Evolutionary conservation across 1,139 yeast genomes (phyloP).

Genomic region (Magnusiomyces clavatus): DNA sequence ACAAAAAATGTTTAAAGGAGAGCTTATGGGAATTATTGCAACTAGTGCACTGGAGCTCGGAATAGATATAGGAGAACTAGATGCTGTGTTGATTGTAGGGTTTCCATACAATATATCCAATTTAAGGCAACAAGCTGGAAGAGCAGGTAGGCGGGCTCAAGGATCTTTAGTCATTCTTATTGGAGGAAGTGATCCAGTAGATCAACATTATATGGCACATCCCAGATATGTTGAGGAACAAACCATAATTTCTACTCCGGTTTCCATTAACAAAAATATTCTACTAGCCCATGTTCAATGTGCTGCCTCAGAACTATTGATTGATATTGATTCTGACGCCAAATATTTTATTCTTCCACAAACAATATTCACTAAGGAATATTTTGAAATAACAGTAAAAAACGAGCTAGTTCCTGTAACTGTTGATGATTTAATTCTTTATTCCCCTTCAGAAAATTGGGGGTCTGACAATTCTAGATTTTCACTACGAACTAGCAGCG

Average conservation of each 20-base stretch:
- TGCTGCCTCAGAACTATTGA: slow-evolving; percentile 82
- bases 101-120: slow-evolving; percentile 83
- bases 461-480: slow-evolving; percentile 43
- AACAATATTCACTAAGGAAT: background rate
- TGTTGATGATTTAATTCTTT: slow-evolving; percentile 7
- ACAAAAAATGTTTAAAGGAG: slow-evolving; percentile 80
- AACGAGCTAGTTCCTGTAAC: slow-evolving; percentile 13
- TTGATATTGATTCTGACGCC: slow-evolving; percentile 44
- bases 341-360: slow-evolving; percentile 41
- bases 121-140: slow-evolving; percentile 90
- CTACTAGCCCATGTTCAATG: slow-evolving; percentile 84
- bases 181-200: slow-evolving; percentile 79
- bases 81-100: slow-evolving; percentile 86
- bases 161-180: slow-evolving; percentile 77
- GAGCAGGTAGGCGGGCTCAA: slow-evolving; percentile 80
- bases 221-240: slow-evolving; percentile 54
- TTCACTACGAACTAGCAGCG: slow-evolving; percentile 29
- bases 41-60: slow-evolving; percentile 95
- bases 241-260: slow-evolving; percentile 35
- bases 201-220: slow-evolving; percentile 71
- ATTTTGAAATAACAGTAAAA: slow-evolving; percentile 11
- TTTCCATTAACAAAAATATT: slow-evolving; percentile 50
- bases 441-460: no score
- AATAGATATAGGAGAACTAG: slow-evolving; percentile 86
- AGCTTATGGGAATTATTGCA: slow-evolving; percentile 77